Base-by-base conservation (phyloP, 176 grass and related monocot species). In the Luzula sylvatica region DNA sequence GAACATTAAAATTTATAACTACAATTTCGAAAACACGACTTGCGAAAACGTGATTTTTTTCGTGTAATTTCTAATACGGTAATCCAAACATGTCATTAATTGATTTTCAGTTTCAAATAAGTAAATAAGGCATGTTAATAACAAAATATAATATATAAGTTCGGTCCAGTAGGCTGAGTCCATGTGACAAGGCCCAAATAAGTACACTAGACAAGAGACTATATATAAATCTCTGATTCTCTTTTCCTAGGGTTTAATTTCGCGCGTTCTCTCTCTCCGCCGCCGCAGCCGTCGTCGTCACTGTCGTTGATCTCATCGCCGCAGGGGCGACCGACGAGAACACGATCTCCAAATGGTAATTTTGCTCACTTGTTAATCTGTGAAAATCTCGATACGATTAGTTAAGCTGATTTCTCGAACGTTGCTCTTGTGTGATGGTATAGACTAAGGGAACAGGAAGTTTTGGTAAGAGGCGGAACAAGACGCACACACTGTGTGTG, bases 401-500 rank as follows among this genome's bases (percentile, higher is more conserved):
- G 40, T 15, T 38, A 49, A 38, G 7, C 14, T 46, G 42, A 38
- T 12, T n/a, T 22, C 24, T 58, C 12, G 13, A 48, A 48, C 1
- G 30, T 35, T 35, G 30, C 5, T 7, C 9, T 45, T 60, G 22
- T 40, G 13, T 38, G 23, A 9, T 16, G 2, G 5, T 68, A 47
- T n/a, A 74, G 71, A 60, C 59, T 3, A 74, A 74, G 21, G 71
- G 71, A 40, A 74, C 71, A 12, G 71, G 71, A 25, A 74, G 71
- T 51, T 74, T 74, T 46, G 60, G 71, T 24, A 74, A 74, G 71
- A 53, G 71, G 39, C 54, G 71, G 61, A 74, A 74, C 71, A 74
- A 74, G 71, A 74, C 60, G 51, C 71, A 74, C 61, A 66, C 50
- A 12, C 52, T 74, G 13, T 74, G 71, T 26, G 59, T 74, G 51